Evolutionary conservation across 2,329 filamentous ascomycete genomes (phyloP).

Genomic region (Trichoderma polysporum): DNA sequence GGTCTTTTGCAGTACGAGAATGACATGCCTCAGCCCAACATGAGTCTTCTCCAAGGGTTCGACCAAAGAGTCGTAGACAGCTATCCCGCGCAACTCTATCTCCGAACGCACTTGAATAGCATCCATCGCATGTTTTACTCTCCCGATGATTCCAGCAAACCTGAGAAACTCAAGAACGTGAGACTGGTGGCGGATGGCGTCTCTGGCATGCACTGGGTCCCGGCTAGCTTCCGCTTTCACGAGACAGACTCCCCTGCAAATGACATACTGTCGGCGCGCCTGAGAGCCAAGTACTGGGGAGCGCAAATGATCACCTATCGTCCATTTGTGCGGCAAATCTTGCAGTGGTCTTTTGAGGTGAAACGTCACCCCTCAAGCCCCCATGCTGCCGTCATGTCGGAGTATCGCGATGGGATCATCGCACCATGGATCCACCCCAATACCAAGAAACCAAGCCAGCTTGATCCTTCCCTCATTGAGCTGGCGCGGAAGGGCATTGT

Average conservation of each 20-base stretch:
- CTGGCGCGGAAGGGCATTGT: slow-evolving; percentile 64
- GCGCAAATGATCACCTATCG: slow-evolving; percentile 87
- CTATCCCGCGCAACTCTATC: slow-evolving; percentile 63
- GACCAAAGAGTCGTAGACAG: slow-evolving; percentile 53
- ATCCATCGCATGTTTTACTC: slow-evolving; percentile 60
- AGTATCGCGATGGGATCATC: slow-evolving; percentile 39
- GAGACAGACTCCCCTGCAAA: slow-evolving; percentile 68
- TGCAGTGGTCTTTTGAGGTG: slow-evolving; percentile 47
- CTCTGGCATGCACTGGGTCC: slow-evolving; percentile 48
- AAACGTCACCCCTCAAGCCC: slow-evolving; percentile 37
- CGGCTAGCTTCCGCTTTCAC: slow-evolving; percentile 54
- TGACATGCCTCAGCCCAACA: slow-evolving; percentile 66
- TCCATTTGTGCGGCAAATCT: slow-evolving; percentile 63
- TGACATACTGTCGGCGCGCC: slow-evolving; percentile 77
- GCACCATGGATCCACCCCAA: slow-evolving; percentile 40
- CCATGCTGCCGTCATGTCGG: slow-evolving; percentile 34
- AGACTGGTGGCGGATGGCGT: slow-evolving; percentile 45
- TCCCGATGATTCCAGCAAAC: slow-evolving; percentile 37
- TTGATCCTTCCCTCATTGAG: slow-evolving; percentile 49
- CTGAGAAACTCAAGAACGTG: slow-evolving; percentile 46
- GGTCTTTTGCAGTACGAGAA: slow-evolving; percentile 61
- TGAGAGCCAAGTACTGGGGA: slow-evolving; percentile 94
- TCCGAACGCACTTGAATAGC: slow-evolving; percentile 63
- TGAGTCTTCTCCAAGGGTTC: slow-evolving; percentile 45
- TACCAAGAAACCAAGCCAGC: slow-evolving; percentile 38